A percentile compares a stretch with the other conserved stretches of the same genome.
These are phyloP conservation scores for Mycena sp. DNA, from an alignment of 1,284 basidiomycete species.

Conservation along the genomic window DNA sequence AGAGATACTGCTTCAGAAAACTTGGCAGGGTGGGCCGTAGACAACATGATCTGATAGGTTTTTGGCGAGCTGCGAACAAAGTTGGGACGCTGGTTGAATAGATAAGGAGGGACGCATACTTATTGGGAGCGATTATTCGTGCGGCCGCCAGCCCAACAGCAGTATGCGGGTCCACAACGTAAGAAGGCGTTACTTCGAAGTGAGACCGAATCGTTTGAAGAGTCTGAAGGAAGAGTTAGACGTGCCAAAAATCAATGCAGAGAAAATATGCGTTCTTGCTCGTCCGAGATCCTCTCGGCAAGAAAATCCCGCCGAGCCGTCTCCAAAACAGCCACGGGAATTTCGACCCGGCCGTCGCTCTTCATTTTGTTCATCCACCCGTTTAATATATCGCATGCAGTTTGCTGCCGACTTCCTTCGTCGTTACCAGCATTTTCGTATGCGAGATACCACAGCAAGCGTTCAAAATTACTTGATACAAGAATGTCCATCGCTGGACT, in stretches of 20 bases:
- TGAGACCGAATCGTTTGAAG: conserved; percentile 82
- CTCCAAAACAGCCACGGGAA: conserved; percentile 77
- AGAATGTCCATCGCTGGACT: conserved; percentile 99
- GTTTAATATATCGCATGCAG: conserved; percentile 72
- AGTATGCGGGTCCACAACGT: conserved; percentile 96
- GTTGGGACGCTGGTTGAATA: conserved; percentile 9
- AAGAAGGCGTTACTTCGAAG: conserved; percentile 68
- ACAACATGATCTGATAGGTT: conserved; percentile 85
- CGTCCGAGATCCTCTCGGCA: conserved; percentile 89
- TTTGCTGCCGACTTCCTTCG: conserved; percentile 48
- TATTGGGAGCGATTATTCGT: conserved; percentile 42
- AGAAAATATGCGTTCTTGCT: conserved; percentile 65
- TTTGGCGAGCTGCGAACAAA: conserved; percentile 56
- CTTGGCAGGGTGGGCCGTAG: conserved; percentile 98
- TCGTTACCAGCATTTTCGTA: conserved; percentile 64
- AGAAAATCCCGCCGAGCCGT: conserved; percentile 86
- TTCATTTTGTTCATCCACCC: conserved; percentile 94
- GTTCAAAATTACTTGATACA: conserved; percentile 98
- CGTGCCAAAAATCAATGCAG: neutral
- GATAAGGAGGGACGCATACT: conserved; percentile 16
- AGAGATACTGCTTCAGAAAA: conserved; percentile 94
- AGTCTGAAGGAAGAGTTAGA: conserved; percentile 63
- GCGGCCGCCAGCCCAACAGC: conserved; percentile 85
- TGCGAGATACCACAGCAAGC: conserved; percentile 95
- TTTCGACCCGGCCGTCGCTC: conserved; percentile 77